Percentiles rank a stretch among this genome's conserved stretches.
Evolutionary conservation across 2,329 filamentous ascomycete species (phyloP).

Genomic region (Orbilia ellipsospora): DNA sequence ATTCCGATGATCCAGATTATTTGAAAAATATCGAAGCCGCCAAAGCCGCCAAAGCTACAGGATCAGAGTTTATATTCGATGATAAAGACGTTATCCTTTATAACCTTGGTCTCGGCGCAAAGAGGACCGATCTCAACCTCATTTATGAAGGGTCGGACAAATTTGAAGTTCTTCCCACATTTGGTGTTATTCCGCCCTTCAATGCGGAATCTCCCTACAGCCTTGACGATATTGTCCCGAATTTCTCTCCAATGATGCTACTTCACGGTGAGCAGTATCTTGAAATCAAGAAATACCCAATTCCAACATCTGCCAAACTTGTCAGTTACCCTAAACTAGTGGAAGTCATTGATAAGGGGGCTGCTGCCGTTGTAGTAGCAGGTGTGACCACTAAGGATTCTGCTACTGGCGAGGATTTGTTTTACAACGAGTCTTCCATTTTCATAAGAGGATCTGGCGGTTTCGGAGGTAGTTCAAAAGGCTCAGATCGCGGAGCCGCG

Average conservation of each 20-base stretch:
- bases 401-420: slow-evolving; percentile 85
- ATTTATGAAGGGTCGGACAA: slow-evolving; percentile 91
- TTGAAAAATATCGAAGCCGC: slow-evolving; percentile 80
- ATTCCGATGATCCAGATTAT: slow-evolving; percentile 65
- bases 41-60: slow-evolving; percentile 76
- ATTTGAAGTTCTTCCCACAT: slow-evolving; percentile 95
- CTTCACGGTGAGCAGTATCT: slow-evolving; percentile 99
- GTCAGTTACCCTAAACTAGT: slow-evolving; percentile 82
- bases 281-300: slow-evolving; percentile 89
- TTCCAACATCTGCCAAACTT: slow-evolving; percentile 84
- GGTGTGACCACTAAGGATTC: slow-evolving; percentile 86
- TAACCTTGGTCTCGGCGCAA: slow-evolving; percentile 93
- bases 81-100: slow-evolving; percentile 93
- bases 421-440: slow-evolving; percentile 95
- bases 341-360: slow-evolving; percentile 96
- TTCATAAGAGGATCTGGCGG: slow-evolving; percentile 92
- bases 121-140: slow-evolving; percentile 85
- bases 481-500: slow-evolving; percentile 78
- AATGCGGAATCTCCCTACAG: slow-evolving; percentile 82
- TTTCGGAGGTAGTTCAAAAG: slow-evolving; percentile 85
- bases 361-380: slow-evolving; percentile 82
- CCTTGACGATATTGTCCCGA: slow-evolving; percentile 85
- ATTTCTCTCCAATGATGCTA: slow-evolving; percentile 98
- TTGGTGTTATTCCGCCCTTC: slow-evolving; percentile 94
- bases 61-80: slow-evolving; percentile 82